Evolutionary conservation across 345 rosid genomes (phyloP).

Genomic region (Rhodamnia rubescens): DNA sequence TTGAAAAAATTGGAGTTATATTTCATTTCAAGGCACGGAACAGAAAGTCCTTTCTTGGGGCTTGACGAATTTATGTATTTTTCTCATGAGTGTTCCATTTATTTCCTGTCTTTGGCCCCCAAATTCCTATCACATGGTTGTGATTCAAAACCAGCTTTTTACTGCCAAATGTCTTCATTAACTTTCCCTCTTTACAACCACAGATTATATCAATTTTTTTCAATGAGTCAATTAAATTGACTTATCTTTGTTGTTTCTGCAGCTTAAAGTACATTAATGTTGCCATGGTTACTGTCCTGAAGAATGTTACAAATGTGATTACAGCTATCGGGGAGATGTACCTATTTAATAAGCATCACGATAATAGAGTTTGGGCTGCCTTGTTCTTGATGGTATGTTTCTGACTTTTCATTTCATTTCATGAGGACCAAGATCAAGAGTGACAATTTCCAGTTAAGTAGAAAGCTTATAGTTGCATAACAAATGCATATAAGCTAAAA

Average conservation of each 20-base stretch:
- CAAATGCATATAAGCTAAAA: not conserved
- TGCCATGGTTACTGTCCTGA: conserved; percentile 98
- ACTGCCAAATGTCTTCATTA: not conserved
- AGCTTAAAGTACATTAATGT: conserved; percentile 93
- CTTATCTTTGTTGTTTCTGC: conserved; percentile 18
- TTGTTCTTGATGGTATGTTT: conserved; percentile 80
- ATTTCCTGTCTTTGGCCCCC: not conserved
- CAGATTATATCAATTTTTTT: not conserved
- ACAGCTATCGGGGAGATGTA: conserved; percentile 99
- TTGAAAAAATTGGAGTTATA: not conserved
- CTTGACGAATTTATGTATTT: not conserved
- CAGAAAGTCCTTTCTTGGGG: not conserved
- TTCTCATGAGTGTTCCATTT: not conserved
- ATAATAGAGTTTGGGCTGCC: conserved; percentile 92
- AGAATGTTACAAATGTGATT: conserved; percentile 95
- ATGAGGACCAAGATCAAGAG: not conserved
- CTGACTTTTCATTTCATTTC: not conserved
- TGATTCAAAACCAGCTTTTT: not conserved
- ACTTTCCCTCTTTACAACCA: not conserved
- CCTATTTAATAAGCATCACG: conserved; percentile 81
- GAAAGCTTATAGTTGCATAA: not conserved
- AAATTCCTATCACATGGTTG: not conserved
- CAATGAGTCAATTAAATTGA: not conserved
- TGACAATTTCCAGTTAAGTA: not conserved
- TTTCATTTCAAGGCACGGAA: not conserved